Evolutionary conservation across 176 grass and related monocot species (phyloP).

Genomic region (Oryza glaberrima): DNA sequence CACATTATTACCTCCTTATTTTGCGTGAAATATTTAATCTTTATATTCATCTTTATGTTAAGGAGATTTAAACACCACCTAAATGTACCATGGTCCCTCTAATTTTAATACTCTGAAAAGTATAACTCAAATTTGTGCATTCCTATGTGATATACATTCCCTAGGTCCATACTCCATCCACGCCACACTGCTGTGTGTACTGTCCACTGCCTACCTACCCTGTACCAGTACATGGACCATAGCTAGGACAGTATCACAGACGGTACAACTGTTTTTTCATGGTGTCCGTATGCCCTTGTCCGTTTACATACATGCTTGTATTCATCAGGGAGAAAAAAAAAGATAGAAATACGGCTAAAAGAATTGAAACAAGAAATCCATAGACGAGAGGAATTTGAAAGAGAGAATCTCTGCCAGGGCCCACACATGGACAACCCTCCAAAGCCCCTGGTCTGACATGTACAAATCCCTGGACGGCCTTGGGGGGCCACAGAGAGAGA

Average conservation of each 20-base stretch:
- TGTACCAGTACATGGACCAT: neutral
- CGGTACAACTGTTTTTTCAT: neutral
- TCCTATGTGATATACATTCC: neutral
- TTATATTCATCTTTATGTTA: no score
- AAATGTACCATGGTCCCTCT: neutral
- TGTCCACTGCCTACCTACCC: neutral
- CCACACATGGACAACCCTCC: neutral
- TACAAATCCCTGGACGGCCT: neutral
- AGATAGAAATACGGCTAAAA: neutral
- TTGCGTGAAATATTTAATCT: no score
- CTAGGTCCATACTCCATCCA: neutral
- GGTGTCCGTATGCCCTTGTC: neutral
- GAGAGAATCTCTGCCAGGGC: constrained; percentile 25
- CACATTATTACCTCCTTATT: no score
- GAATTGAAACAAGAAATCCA: neutral
- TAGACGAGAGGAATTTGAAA: neutral
- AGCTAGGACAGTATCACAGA: constrained; percentile 3
- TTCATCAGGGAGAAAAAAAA: neutral
- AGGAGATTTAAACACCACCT: no score
- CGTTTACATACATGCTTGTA: neutral
- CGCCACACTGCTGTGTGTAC: neutral
- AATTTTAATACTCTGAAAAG: neutral
- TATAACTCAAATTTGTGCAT: neutral
- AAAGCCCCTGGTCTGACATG: neutral
- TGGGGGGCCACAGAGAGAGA: neutral